Conservation (phyloP, 2,329 filamentous ascomycete genomes). For the Neonectria neomacrospora region DNA sequence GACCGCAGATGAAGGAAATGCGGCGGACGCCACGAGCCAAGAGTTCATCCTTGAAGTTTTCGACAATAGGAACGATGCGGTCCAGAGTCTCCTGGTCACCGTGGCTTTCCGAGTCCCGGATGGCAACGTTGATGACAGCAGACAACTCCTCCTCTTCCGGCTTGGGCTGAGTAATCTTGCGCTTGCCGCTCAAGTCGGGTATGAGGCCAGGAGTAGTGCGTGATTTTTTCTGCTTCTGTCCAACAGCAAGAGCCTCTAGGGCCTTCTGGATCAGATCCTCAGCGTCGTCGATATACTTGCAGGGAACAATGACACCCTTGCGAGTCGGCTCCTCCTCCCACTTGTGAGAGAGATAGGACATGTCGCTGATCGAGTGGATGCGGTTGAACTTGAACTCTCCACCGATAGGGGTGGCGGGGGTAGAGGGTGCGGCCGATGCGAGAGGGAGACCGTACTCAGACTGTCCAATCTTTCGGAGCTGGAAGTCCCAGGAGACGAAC, state of each 20-base stretch:
- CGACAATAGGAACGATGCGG: slow-evolving; percentile 80
- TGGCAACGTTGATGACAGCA: slow-evolving; percentile 90
- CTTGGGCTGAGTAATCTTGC: slow-evolving; percentile 59
- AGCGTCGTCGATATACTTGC: slow-evolving; percentile 92
- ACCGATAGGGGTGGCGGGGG: slow-evolving; percentile 78
- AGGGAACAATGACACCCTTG: slow-evolving; percentile 94
- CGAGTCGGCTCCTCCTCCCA: slow-evolving; percentile 80
- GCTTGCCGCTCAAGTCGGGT: slow-evolving; percentile 79
- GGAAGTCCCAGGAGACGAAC: slow-evolving; percentile 95
- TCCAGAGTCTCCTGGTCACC: slow-evolving; percentile 84
- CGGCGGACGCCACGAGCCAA: slow-evolving; percentile 84
- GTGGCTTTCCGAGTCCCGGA: slow-evolving; percentile 85
- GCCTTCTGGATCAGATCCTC: slow-evolving; percentile 88
- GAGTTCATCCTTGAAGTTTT: slow-evolving; percentile 85
- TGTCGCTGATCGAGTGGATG: slow-evolving; percentile 94
- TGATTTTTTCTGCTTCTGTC: slow-evolving; percentile 66
- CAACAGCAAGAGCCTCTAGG: slow-evolving; percentile 80
- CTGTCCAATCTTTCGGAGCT: slow-evolving; percentile 91
- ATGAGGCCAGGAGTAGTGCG: slow-evolving; percentile 68
- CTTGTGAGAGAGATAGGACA: slow-evolving; percentile 85
- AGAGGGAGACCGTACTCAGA: slow-evolving; percentile 88
- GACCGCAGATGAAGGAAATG: slow-evolving; percentile 95
- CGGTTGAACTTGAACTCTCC: slow-evolving; percentile 75
- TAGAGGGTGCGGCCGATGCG: slow-evolving; percentile 83
- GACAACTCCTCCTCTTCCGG: slow-evolving; percentile 76